Base-by-base conservation (phyloP, 352 stramenopile genomes). In the Pythium plurisporium region DNA sequence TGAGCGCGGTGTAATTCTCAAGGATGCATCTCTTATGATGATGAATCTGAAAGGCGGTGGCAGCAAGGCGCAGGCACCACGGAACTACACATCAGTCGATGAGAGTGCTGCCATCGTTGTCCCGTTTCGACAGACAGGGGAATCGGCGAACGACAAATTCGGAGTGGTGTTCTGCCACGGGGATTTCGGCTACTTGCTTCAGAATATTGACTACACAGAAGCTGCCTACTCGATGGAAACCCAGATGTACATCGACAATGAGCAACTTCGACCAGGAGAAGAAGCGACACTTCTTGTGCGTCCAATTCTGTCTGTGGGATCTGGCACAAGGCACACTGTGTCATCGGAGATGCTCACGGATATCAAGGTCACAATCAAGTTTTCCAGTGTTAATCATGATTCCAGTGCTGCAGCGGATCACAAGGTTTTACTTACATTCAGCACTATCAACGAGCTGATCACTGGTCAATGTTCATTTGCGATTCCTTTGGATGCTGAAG, bases 251-350 rank as follows among this genome's bases (percentile, higher is more conserved):
- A 73, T 86, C 19, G 77, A 87, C 43, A 50, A 15, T 6, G 74
- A 87, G 42, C 74, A 87, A 40, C 64, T 87, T 25, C 45, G 79
- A 38, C 72, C 77, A 42, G 74, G 73, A 25, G 59, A 48, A 26
- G 64, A 60, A 9, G 70, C 69, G 3, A 65, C 71, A 17, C 48
- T 82, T 23, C 20, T 75, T 25, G 65, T 55, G 22, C 57, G 43
- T 14, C 72, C 71, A 8, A 44, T 46, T 10, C 12, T 80, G 3
- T 29, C 52, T 2, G 59, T 79, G 11, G 25, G 37, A 29, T 34
- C 50, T 6, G 23, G n/a, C 4, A 7, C 26, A 12, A 23, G 1
- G 4, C 26, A 55, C 15, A 17, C 19, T 11, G 14, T 56, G 7
- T 22, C 49, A 5, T 29, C 51, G 31, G 43, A 65, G 2, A 53